These are phyloP conservation scores for Beauveria caledonica DNA, from an alignment of 2,329 filamentous ascomycete genomes.

Conservation along the genomic window DNA sequence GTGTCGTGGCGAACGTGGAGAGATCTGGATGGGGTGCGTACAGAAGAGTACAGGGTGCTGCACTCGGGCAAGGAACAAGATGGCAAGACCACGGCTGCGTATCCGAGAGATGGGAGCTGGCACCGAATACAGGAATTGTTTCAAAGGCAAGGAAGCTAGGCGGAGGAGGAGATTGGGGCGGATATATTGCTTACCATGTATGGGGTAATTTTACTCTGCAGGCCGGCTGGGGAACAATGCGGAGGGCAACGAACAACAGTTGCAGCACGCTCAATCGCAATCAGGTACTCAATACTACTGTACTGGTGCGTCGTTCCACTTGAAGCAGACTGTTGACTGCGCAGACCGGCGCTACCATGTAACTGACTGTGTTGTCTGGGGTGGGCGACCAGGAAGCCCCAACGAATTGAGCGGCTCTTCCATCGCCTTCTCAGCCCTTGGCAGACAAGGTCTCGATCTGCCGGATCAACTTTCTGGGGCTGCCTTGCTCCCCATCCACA, in stretches of 20 bases:
- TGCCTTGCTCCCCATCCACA: background rate
- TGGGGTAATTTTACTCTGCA: background rate
- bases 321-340: background rate
- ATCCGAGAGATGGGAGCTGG: conserved; percentile 4
- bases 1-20: conserved; percentile 8
- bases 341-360: conserved; percentile 1
- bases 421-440: conserved; percentile 10
- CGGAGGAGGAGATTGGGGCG: background rate
- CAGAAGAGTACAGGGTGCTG: background rate
- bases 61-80: background rate
- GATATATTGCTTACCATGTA: conserved; percentile 4
- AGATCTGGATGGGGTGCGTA: conserved; percentile 7
- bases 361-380: background rate
- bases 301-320: background rate
- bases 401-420: conserved; percentile 9
- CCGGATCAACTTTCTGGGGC: conserved; percentile 8
- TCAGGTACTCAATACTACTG: background rate
- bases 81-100: conserved; percentile 4
- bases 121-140: background rate
- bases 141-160: background rate
- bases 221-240: background rate
- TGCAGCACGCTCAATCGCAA: background rate
- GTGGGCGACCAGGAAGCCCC: background rate
- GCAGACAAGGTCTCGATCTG: conserved; percentile 10
- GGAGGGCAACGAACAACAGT: background rate